phyloP scores from a whole-genome alignment of 345 rosid genomes.

The Nasturtium officinale region DNA sequence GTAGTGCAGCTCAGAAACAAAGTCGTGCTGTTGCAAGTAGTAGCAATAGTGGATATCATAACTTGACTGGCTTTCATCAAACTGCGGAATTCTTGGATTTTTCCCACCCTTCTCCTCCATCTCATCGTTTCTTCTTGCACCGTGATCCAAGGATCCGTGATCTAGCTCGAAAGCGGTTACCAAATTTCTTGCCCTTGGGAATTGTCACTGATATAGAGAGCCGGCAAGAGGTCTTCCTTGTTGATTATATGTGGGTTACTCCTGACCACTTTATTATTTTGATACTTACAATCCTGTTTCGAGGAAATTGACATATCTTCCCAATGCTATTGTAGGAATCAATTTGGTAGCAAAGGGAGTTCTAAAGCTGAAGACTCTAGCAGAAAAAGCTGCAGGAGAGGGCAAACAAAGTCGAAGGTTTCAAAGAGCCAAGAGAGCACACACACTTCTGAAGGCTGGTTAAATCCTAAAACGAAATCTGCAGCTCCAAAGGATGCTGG shows the following conservation, averaged over 20 bases:
- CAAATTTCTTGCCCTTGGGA: conserved; percentile 68
- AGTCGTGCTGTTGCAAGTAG: conserved; percentile 32
- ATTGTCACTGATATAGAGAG: conserved; percentile 40
- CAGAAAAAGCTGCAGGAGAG: conserved; percentile 48
- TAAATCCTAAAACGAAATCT: conserved; percentile 55
- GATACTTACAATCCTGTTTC: not conserved
- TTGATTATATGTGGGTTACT: conserved; percentile 66
- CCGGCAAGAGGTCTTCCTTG: conserved; percentile 47
- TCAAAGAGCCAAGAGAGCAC: conserved; percentile 43
- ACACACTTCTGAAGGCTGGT: conserved; percentile 56
- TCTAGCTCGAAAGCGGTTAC: conserved; percentile 63
- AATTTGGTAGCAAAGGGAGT: conserved; percentile 62
- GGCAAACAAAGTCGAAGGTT: conserved; percentile 50
- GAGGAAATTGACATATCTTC: conserved; percentile 20
- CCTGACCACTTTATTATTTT: conserved; percentile 17
- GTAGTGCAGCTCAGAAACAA: conserved; percentile 41
- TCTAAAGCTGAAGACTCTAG: conserved; percentile 47
- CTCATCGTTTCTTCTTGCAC: conserved; percentile 78
- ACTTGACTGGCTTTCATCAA: conserved; percentile 30
- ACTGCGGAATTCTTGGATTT: conserved; percentile 46
- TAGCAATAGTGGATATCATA: conserved; percentile 20
- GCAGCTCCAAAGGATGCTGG: conserved; percentile 71
- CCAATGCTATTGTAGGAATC: conserved; percentile 58
- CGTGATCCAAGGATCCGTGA: conserved; percentile 65
- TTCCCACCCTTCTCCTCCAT: conserved; percentile 59